A percentile compares a stretch with the other conserved stretches of the same genome.
These are phyloP conservation scores for Solanum aculeatissimum DNA, from an alignment of 305 asterid species.

Conservation along the genomic window DNA sequence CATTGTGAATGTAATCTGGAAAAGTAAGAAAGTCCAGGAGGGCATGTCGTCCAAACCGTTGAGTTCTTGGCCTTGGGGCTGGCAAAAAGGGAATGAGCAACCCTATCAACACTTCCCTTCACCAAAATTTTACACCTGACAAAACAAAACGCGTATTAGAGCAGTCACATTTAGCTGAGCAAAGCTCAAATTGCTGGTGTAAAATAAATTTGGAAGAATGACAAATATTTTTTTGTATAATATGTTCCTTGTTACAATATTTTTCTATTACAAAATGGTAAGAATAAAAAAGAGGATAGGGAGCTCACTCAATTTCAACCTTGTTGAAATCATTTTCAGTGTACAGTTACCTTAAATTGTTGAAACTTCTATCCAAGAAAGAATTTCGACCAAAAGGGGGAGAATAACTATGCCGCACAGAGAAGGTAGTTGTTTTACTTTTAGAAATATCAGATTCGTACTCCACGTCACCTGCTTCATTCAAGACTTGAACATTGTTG, in stretches of 20 bases:
- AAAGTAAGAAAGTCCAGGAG: slow-evolving; percentile 20
- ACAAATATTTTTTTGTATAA: not conserved
- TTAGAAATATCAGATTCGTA: not conserved
- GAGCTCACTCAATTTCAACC: not conserved
- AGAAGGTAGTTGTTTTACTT: not conserved
- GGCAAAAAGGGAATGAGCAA: slow-evolving; percentile 22
- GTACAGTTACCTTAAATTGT: not conserved
- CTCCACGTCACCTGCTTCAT: not conserved
- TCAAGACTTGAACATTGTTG: not conserved
- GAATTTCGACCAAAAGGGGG: not conserved
- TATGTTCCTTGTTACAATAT: not conserved
- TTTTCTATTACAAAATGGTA: not conserved
- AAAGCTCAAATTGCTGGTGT: not conserved
- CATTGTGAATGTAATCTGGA: slow-evolving; percentile 22
- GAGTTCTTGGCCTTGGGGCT: slow-evolving; percentile 19
- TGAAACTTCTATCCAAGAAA: not conserved
- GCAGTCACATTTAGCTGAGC: not conserved
- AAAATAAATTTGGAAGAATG: not conserved
- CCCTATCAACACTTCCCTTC: slow-evolving; percentile 35
- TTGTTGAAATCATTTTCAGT: not conserved
- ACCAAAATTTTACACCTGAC: slow-evolving; percentile 28
- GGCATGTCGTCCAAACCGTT: slow-evolving; percentile 14
- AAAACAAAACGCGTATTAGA: not conserved
- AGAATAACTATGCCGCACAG: not conserved
- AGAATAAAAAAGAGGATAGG: not conserved